Evolutionary conservation across 768 basidiomycete genomes (phyloP), one percentile per base, ranked within the genome.

Genomic region (Termitomyces sp.): DNA sequence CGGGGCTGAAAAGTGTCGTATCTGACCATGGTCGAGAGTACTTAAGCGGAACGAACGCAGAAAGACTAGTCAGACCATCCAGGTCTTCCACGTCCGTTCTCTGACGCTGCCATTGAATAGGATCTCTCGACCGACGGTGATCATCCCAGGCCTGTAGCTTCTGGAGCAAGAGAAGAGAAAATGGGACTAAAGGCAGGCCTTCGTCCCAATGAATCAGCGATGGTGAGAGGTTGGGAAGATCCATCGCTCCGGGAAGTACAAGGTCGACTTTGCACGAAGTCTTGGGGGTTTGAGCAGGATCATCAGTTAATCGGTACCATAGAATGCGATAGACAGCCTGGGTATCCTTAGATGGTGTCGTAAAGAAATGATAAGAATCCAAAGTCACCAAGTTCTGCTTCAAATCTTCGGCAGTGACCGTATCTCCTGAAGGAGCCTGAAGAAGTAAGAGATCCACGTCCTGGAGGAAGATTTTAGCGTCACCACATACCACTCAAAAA

Each of bases 221-320:
- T 0, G 63, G 60, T 0, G 68, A 68, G 2, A 81, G 57, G 40
- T 53, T 49, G 0, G 79, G 79, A 9, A 81, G 76, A 61, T 76
- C 66, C 72, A 81, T 75, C n/a, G 63, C 70, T 1, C 78, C 76
- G 0, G 79, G 78, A 12, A 75, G 64, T 20, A 80, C 71, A 42
- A 81, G 69, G 65, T 81, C 79, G 63, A 81, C 75, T 67, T 80
- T 80, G 58, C 76, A 75, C 42, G 74, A 70, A 0, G 72, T 66
- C 2, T 69, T 68, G 24, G 57, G 46, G 42, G 70, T 71, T 15
- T 66, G 55, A 8, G 58, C 38, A 13, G 57, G 42, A 22, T 38
- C n/a, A 24, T 62, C 40, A 3, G 53, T 57, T 7, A 65, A 42
- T 7, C 74, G 72, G 59, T 74, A 81, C 70, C 74, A 76, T n/a